These are phyloP conservation scores for Cercospora sesami DNA, from an alignment of 2,329 filamentous ascomycete species.

Conservation along the genomic window DNA sequence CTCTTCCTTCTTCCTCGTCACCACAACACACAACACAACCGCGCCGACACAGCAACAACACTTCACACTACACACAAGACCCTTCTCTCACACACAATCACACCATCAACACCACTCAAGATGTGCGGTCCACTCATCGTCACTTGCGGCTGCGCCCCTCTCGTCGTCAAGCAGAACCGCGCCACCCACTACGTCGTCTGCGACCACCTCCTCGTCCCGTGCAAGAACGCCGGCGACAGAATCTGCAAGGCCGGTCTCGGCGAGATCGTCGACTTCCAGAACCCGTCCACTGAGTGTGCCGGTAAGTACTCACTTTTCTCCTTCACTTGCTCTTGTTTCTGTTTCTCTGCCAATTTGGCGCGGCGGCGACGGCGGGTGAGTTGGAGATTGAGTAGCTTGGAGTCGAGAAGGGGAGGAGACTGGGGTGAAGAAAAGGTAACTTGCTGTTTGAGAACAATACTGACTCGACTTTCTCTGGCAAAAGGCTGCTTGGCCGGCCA, in stretches of 20 bases:
- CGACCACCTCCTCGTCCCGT: constrained; percentile 6
- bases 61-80: not conserved
- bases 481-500: constrained; percentile 7
- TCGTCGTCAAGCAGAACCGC: not conserved
- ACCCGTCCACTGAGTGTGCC: constrained; percentile 11
- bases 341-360: not conserved
- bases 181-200: not conserved
- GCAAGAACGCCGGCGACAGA: not conserved
- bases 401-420: not conserved
- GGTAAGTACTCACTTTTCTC: not conserved
- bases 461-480: not conserved
- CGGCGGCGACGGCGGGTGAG: not conserved
- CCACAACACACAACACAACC: not conserved
- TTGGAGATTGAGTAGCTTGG: not conserved
- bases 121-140: constrained; percentile 6
- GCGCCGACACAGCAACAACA: not conserved
- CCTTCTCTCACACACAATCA: not conserved
- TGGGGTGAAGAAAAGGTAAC: not conserved
- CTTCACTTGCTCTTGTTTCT: not conserved
- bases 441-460: not conserved
- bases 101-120: not conserved
- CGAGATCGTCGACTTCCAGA: constrained; percentile 8
- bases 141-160: constrained; percentile 1
- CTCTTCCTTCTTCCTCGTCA: not conserved
- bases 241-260: constrained; percentile 9